These are phyloP conservation scores for Apophysomyces ossiformis DNA, from an alignment of 371 early-diverging fungal species.

Conservation along the genomic window DNA sequence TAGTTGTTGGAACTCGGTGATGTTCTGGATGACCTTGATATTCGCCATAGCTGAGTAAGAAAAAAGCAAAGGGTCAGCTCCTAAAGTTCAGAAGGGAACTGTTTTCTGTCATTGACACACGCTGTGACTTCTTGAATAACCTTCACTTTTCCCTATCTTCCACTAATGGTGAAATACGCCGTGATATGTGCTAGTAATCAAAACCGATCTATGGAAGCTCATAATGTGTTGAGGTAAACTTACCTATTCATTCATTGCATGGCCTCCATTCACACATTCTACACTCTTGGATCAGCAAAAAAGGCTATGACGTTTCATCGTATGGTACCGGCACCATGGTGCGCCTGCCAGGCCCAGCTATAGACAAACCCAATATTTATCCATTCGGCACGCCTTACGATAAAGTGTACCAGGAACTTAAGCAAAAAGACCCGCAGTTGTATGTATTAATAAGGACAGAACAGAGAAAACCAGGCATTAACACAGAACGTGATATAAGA, in stretches of 20 bases:
- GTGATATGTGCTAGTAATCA: slow-evolving; percentile 97
- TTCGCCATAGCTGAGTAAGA: slow-evolving; percentile 5
- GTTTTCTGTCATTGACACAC: neutral
- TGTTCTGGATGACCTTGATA: slow-evolving; percentile 22
- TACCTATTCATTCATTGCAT: neutral
- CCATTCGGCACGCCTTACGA: slow-evolving; percentile 93
- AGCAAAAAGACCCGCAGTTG: slow-evolving; percentile 70
- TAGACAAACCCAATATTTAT: slow-evolving; percentile 90
- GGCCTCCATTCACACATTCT: neutral
- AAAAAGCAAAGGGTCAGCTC: neutral
- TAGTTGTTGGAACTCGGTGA: slow-evolving; percentile 39
- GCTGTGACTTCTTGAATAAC: neutral
- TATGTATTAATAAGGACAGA: slow-evolving; percentile 41
- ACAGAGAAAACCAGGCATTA: neutral
- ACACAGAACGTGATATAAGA: slow-evolving; percentile 21
- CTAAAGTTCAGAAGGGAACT: neutral
- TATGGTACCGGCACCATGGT: slow-evolving; percentile 93
- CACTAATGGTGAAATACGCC: slow-evolving; percentile 77
- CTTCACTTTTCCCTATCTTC: neutral
- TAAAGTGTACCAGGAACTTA: slow-evolving; percentile 86
- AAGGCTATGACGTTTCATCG: slow-evolving; percentile 81
- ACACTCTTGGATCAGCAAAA: slow-evolving; percentile 50
- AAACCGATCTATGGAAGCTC: slow-evolving; percentile 98
- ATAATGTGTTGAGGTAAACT: slow-evolving; percentile 75
- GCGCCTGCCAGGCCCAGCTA: slow-evolving; percentile 91